Conservation (phyloP, 2,329 filamentous ascomycete species). For the Zymoseptoria tritici region DNA sequence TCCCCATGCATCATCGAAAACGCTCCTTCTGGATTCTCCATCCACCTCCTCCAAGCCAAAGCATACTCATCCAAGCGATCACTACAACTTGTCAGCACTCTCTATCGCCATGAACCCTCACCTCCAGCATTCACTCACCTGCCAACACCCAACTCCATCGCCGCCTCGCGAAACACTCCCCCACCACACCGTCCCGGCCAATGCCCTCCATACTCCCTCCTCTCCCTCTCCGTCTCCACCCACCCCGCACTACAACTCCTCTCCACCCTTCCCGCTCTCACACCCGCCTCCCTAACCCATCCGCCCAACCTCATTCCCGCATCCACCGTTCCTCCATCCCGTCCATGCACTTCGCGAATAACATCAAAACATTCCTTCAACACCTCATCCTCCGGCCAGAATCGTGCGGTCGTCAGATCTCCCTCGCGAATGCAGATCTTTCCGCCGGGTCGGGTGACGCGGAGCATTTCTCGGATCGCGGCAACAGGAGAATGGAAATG, state of each 20-base stretch:
- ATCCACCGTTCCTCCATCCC: constrained; percentile 11
- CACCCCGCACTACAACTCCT: constrained; percentile 7
- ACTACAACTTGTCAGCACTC: background rate
- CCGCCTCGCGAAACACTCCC: constrained; percentile 14
- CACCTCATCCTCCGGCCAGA: constrained; percentile 6
- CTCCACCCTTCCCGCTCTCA: constrained; percentile 1
- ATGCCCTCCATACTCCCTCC: constrained; percentile 16
- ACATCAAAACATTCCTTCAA: constrained; percentile 15
- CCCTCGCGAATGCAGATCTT: constrained; percentile 17
- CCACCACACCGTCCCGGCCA: constrained; percentile 18
- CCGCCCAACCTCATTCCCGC: constrained; percentile 9
- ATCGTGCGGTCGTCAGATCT: constrained; percentile 12
- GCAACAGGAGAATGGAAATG: constrained; percentile 45
- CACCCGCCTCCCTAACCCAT: constrained; percentile 10
- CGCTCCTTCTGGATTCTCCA: constrained; percentile 10
- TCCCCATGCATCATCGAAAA: constrained; percentile 20
- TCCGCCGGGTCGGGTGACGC: constrained; percentile 6
- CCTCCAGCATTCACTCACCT: background rate
- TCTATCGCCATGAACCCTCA: too few relatives aligned
- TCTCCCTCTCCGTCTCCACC: constrained; percentile 10
- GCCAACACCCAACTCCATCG: constrained; percentile 12
- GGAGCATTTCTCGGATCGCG: constrained; percentile 8
- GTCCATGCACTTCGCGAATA: constrained; percentile 10
- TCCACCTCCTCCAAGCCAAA: constrained; percentile 16
- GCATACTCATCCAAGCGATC: constrained; percentile 13